Evolutionary conservation across 805 yeast genomes (phyloP), one percentile per base, ranked within the genome.

Genomic region (Ogataea paradorogensis): DNA sequence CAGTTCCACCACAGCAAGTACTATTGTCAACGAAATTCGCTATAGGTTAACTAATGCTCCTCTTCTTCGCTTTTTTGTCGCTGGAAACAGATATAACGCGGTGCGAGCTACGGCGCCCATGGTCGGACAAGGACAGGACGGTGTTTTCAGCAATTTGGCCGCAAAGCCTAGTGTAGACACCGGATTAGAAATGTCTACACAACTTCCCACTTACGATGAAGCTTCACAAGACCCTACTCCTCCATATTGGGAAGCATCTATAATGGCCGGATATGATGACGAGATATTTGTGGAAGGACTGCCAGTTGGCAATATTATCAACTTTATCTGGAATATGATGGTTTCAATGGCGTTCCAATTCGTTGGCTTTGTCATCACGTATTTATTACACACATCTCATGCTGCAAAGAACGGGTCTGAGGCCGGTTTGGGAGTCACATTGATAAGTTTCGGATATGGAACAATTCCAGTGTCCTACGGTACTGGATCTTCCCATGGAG

Each of bases 391-490:
- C 63, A 91, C 98, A 1, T 86, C 97, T 2, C 99, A 93, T 59
- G 97, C 98, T 5, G 95, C 97, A 4, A 88, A 87, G 58, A 90
- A 90, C 55, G 99, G 99, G 3, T 83, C 97, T 1, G 71, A 95
- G 46, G 84, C 91, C 14, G 99, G 99, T 0, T 66, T 93, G 42
- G 98, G 98, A 2, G 58, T 85, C 45, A 88, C 96, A 0, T 74
- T 93, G 47, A 69, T 91, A 37, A 77, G 82, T 39, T 79, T 81
- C 48, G 95, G 85, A 3, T 74, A 72, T 47, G 66, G 71, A 23
- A 69, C 78, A 65, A 63, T 76, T 26, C 82, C 84, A 2, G 61
- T 62, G 8, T 47, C 53, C 40, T 62, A 59, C 21, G 53, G 51
- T 15, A 35, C 58, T 9, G 53, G 57, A n/a, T 10, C 46, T 8